Evolutionary conservation across 805 yeast species (phyloP), one percentile per base, ranked within the genome.

Genomic region (Metahyphopichia silvanorum): DNA sequence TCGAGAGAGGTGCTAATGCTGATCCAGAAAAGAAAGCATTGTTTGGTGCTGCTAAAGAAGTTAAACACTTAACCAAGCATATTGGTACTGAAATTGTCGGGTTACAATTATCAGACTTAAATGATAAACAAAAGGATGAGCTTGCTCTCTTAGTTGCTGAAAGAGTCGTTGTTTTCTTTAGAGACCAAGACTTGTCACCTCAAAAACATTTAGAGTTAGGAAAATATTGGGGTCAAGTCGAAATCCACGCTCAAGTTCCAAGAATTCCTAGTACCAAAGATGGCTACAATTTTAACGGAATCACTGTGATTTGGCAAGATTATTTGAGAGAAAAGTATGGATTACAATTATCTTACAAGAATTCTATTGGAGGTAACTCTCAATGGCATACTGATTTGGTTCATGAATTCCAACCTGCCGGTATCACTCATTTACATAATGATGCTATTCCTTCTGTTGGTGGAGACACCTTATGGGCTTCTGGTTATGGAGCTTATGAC

Each of bases 401-500:
- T 13, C 66, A 60, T 33, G 65, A 60, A 33, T 44, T 38, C 17
- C 65, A 58, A 33, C 63, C 66, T 2, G 63, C 65, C 4, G 66
- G 64, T 30, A 50, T 58, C 26, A 60, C 66, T 21, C 66, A 69
- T 42, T 52, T 60, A 32, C 66, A 60, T 41, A 49, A 49, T 30
- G 67, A 60, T 41, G 42, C 61, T 9, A 60, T 71, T 46, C 76
- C 76, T 17, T 43, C 43, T 1, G 66, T 64, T 19, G 80, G 80
- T 30, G 80, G 80, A 38, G 80, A 76, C 48, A 76, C 80, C 11
- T 40, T 60, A n/a, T 75, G 77, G 77, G 51, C 73, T 4, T 68
- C 76, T 25, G 79, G 79, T n/a, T 74, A 74, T 42, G 79, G 67
- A 31, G 76, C 79, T 24, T 76, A 69, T 49, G 80, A 76, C 44